Evolutionary conservation across 352 stramenopile species (phyloP).

Genomic region (Ophiocytium majus): DNA sequence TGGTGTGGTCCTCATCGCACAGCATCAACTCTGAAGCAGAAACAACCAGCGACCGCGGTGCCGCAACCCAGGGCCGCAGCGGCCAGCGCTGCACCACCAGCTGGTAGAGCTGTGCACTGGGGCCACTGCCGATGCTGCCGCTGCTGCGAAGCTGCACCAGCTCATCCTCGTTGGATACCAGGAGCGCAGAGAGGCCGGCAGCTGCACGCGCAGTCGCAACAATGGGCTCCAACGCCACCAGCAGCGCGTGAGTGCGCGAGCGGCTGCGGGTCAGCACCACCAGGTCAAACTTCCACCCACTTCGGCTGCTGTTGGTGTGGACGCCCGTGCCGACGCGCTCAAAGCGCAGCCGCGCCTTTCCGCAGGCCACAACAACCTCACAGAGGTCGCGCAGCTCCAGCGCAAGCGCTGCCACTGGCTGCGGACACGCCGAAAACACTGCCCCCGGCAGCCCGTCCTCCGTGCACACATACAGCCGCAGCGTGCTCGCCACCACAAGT

Average conservation of each 20-base stretch:
- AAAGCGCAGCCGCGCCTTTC: not conserved
- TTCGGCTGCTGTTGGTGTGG: not conserved
- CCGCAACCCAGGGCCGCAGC: slow-evolving; percentile 46
- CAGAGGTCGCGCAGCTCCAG: not conserved
- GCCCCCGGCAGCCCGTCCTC: not conserved
- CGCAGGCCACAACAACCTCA: not conserved
- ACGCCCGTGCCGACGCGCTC: too few species aligned
- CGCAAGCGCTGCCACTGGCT: not conserved
- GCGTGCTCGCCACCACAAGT: not conserved
- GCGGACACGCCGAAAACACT: not conserved
- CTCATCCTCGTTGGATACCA: not conserved
- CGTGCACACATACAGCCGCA: not conserved
- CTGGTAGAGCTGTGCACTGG: slow-evolving; percentile 39
- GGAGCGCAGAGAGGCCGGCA: not conserved
- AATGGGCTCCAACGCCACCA: not conserved
- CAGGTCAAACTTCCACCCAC: too few species aligned
- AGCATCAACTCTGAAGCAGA: slow-evolving; percentile 32
- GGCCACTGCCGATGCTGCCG: not conserved
- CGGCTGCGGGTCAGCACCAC: slow-evolving; percentile 3
- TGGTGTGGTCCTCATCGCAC: not conserved
- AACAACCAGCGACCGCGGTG: slow-evolving; percentile 31
- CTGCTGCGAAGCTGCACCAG: not conserved
- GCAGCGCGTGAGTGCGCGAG: not conserved
- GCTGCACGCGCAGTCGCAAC: not conserved
- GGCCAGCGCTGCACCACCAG: slow-evolving; percentile 50